phyloP scores from a whole-genome alignment of 306 rosid genomes.

The Acacia melanoxylon region DNA sequence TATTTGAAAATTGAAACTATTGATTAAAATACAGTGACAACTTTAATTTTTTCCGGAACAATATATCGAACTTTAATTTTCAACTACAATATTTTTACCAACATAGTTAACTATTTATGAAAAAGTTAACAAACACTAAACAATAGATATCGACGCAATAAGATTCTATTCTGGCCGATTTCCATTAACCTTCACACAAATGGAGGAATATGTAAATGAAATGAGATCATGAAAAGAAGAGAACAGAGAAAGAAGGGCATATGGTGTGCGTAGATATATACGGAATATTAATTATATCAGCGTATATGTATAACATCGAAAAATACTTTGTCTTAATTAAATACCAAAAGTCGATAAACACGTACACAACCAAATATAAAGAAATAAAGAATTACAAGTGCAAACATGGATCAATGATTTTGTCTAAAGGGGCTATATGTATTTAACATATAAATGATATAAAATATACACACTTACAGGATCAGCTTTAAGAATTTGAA shows the following conservation, averaged over 20 bases:
- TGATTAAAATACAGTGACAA: not conserved
- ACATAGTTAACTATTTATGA: not conserved
- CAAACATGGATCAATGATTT: slow-evolving; percentile 45
- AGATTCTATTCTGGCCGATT: not conserved
- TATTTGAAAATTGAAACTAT: not conserved
- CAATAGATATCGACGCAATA: not conserved
- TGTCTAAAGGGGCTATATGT: slow-evolving; percentile 21
- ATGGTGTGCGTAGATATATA: not conserved
- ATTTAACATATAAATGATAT: not conserved
- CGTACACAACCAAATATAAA: slow-evolving; percentile 14
- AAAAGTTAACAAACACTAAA: not conserved
- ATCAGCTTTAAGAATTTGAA: slow-evolving; percentile 30
- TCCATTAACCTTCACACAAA: not conserved
- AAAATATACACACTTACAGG: not conserved
- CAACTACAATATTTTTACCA: not conserved
- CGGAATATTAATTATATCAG: no score
- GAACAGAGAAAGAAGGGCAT: slow-evolving; percentile 32
- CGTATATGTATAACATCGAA: not conserved
- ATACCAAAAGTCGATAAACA: slow-evolving; percentile 12
- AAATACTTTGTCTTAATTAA: slow-evolving; percentile 19
- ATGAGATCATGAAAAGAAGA: slow-evolving; percentile 40
- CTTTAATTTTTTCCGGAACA: not conserved
- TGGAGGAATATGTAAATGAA: slow-evolving; percentile 25
- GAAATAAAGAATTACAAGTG: not conserved
- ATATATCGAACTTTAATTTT: not conserved